Percentiles rank a stretch among this genome's conserved stretches.
Evolutionary conservation across 768 basidiomycete genomes (phyloP).

Genomic region (Auricularia sp.): DNA sequence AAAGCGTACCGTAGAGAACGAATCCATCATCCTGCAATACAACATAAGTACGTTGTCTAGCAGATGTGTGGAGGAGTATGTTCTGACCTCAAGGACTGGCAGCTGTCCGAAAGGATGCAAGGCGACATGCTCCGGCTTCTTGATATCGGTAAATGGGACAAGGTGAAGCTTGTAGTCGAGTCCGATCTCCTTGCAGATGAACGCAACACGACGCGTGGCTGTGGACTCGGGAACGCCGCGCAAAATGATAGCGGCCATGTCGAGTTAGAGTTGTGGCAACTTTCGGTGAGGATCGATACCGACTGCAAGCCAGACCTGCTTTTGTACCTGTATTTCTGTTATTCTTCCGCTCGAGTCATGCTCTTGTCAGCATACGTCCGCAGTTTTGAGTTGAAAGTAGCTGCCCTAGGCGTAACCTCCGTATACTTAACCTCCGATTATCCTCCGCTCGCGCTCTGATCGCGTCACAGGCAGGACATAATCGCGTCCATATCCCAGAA

Average conservation of each 20-base stretch:
- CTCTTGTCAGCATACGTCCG: too few species aligned
- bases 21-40: conserved; percentile 42
- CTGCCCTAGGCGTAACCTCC: too few species aligned
- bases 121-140: conserved; percentile 29
- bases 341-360: too few species aligned
- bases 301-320: too few species aligned
- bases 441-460: too few species aligned
- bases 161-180: conserved; percentile 41
- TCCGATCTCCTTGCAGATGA: conserved; percentile 43
- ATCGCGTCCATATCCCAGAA: too few species aligned
- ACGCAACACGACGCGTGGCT: conserved; percentile 42
- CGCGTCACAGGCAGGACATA: too few species aligned
- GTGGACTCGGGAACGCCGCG: conserved; percentile 31
- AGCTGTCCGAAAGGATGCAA: conserved; percentile 59
- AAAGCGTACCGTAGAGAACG: conserved; percentile 34
- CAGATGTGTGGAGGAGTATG: neutral
- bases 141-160: conserved; percentile 29
- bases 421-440: too few species aligned
- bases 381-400: too few species aligned
- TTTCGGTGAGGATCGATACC: too few species aligned
- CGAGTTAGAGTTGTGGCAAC: too few species aligned
- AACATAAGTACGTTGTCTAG: neutral
- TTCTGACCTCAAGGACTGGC: conserved; percentile 35
- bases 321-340: too few species aligned
- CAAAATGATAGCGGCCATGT: conserved; percentile 19